A percentile compares a stretch with the other conserved stretches of the same genome.
These are phyloP conservation scores for Sporothrix pallida DNA, from an alignment of 2,329 filamentous ascomycete species.

Conservation along the genomic window DNA sequence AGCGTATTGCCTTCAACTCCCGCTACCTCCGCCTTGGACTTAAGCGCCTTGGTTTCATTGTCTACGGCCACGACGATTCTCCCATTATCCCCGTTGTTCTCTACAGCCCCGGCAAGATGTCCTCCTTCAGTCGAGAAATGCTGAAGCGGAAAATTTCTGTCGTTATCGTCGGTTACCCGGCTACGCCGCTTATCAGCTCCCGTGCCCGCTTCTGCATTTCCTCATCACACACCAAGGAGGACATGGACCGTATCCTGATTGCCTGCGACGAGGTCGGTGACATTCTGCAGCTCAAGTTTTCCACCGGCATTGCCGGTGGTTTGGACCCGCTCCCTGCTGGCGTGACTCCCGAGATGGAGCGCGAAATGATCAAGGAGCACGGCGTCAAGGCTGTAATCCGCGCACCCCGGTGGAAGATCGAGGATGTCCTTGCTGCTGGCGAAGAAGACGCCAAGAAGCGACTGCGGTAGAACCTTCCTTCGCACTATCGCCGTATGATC, in stretches of 20 bases:
- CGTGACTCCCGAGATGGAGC: constrained; percentile 73
- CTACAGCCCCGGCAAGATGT: constrained; percentile 99
- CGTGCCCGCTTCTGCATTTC: constrained; percentile 96
- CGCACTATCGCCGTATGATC: constrained; percentile 32
- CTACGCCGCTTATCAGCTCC: constrained; percentile 92
- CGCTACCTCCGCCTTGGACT: constrained; percentile 96
- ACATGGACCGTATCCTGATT: constrained; percentile 84
- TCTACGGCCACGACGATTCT: constrained; percentile 96
- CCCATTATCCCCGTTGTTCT: constrained; percentile 94
- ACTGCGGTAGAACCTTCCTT: constrained; percentile 41
- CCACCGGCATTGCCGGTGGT: constrained; percentile 91
- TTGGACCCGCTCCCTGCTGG: constrained; percentile 76
- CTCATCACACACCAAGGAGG: constrained; percentile 96
- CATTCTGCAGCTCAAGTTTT: constrained; percentile 92
- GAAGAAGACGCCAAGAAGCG: constrained; percentile 43
- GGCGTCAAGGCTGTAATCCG: constrained; percentile 74
- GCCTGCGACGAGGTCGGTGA: constrained; percentile 95
- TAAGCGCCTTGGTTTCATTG: constrained; percentile 95
- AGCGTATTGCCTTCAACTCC: constrained; percentile 97
- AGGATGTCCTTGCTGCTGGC: constrained; percentile 73
- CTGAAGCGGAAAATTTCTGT: constrained; percentile 96
- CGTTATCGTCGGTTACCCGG: constrained; percentile 95
- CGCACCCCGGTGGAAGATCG: constrained; percentile 81
- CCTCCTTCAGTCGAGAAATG: constrained; percentile 98
- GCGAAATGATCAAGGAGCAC: constrained; percentile 66